Base-by-base conservation (phyloP, 768 basidiomycete species). In the Mycena epipterygia region DNA sequence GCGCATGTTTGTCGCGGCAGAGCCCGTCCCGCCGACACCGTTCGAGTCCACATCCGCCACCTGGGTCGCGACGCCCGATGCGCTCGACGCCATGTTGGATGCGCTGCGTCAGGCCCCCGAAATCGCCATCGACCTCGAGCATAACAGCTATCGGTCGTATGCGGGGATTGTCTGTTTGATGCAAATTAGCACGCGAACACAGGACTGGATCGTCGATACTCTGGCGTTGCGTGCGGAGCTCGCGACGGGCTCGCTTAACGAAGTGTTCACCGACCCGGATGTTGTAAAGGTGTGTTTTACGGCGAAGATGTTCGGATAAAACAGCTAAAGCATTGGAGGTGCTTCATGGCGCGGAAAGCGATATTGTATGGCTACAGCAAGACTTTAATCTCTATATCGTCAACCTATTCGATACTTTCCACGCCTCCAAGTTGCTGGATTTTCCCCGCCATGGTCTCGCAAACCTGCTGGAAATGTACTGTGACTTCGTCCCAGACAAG, bases 371-470 rank as follows among this genome's bases (percentile, higher is more conserved):
- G 98, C 87, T 99, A 21, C 97, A 99, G 78, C 94, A 96, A 80
- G 93, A 99, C 78, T 97, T 99, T 78, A 94, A 94, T 67, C 77
- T 99, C 11, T 99, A 95, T 80, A 85, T 99, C 60, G 96, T 99
- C 70, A 95, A 95, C 65, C 81, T 99, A n/a, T 99, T 99, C 78
- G 97, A 99, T 77, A 99, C 98, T 0, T 98, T 90, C 79, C 96
- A 99, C 74, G 97, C 97, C 1, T 96, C 97, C 0, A 94, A 93
- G 76, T 82, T 94, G 1, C 84, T 99, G 57, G 97, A 93, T 16
- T 93, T 95, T 74, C 92, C 93, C 0, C 88, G 91, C 37, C 94
- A 96, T 75, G 93, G 93, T 2, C 89, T 99, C 17, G 94, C 95
- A 0, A 88, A 90, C 48, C 86, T 99, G 16, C 87, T 99, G 11